These are phyloP conservation scores for Zymoseptoria tritici DNA, from an alignment of 2,329 filamentous ascomycete species.

Conservation along the genomic window DNA sequence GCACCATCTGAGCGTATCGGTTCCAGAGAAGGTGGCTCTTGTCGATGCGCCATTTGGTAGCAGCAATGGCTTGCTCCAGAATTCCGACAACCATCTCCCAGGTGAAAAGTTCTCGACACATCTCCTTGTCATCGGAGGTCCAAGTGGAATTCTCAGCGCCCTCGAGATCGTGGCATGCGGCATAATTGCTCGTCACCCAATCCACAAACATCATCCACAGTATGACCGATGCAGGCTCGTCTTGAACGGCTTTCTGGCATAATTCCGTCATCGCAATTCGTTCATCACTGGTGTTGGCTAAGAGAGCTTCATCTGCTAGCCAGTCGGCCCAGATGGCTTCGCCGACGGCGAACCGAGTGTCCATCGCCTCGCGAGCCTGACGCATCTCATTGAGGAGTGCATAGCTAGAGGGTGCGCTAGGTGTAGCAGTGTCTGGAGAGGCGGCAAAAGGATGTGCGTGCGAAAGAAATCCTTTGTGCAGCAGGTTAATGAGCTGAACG, in stretches of 20 bases:
- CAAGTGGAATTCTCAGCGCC: constrained; percentile 33
- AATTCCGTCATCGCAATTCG: constrained; percentile 64
- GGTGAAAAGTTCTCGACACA: constrained; percentile 65
- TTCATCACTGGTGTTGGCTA: constrained; percentile 55
- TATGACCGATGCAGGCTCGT: constrained; percentile 65
- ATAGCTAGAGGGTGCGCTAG: constrained; percentile 34
- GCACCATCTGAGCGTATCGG: constrained; percentile 60
- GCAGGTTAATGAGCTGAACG: constrained; percentile 40
- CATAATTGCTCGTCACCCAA: constrained; percentile 66
- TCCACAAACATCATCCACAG: constrained; percentile 74
- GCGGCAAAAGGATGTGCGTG: constrained; percentile 30
- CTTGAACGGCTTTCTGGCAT: constrained; percentile 60
- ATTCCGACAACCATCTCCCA: constrained; percentile 59
- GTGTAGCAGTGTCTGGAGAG: constrained; percentile 9
- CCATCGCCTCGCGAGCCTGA: constrained; percentile 51
- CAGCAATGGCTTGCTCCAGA: constrained; percentile 64
- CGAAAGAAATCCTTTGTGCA: constrained; percentile 42
- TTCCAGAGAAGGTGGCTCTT: constrained; percentile 77
- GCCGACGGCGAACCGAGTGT: constrained; percentile 60
- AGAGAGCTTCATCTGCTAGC: constrained; percentile 62
- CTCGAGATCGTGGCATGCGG: constrained; percentile 55
- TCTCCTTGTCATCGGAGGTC: constrained; percentile 59
- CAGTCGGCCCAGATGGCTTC: constrained; percentile 73
- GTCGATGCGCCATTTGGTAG: constrained; percentile 64
- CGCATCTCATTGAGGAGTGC: constrained; percentile 40